Evolutionary conservation across 148 eudicot genomes (phyloP).

Genomic region (Tetragonia tetragonoides): DNA sequence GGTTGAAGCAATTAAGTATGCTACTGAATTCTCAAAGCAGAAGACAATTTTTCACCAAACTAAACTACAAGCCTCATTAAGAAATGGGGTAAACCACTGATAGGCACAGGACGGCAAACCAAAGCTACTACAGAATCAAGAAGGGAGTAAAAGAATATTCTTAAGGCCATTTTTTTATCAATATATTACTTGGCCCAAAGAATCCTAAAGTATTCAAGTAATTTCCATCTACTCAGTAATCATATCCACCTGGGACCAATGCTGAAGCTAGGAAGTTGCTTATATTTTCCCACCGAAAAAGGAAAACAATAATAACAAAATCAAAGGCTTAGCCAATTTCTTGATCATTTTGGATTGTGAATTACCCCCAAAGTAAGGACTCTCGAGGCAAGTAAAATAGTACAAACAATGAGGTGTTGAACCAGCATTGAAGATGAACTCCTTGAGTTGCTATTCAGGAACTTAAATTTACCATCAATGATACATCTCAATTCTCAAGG

Average conservation of each 20-base stretch:
- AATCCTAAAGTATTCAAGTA: background rate
- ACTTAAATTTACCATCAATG: background rate
- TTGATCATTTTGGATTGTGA: background rate
- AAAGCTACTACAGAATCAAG: background rate
- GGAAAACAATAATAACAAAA: background rate
- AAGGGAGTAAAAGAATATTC: background rate
- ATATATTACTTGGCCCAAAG: background rate
- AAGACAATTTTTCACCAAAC: background rate
- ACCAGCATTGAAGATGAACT: background rate
- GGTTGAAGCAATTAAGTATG: background rate
- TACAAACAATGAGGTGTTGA: background rate
- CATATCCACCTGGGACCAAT: background rate
- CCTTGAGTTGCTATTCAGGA: background rate
- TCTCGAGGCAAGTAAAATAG: background rate
- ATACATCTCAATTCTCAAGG: background rate
- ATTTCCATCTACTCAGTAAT: background rate
- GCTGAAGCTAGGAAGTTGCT: background rate
- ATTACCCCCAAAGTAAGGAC: background rate
- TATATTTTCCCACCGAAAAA: too few species aligned
- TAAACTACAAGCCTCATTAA: constrained; percentile 1
- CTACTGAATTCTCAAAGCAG: background rate
- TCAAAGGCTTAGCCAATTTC: background rate
- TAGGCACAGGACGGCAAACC: background rate
- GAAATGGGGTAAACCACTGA: background rate
- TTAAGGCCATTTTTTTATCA: background rate